Percentiles rank a stretch among this genome's conserved stretches.
These are phyloP conservation scores for Botrytis aclada DNA, from an alignment of 2,329 filamentous ascomycete species.

Conservation along the genomic window DNA sequence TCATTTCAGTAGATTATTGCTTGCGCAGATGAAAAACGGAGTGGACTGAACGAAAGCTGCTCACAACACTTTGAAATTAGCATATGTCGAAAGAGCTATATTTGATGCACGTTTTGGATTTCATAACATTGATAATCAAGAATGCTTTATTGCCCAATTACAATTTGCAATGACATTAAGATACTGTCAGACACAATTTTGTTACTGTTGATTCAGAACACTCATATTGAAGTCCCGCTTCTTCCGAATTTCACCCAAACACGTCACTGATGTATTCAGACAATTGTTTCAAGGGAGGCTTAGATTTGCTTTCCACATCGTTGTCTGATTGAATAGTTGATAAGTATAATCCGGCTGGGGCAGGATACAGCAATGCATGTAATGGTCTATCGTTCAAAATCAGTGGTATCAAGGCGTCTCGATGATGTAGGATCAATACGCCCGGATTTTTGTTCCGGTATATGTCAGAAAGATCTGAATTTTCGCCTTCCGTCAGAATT, in stretches of 20 bases:
- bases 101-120: background rate
- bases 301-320: background rate
- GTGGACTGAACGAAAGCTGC: background rate
- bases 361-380: conserved; percentile 7
- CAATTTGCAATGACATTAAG: background rate
- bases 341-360: background rate
- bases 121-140: background rate
- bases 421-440: background rate
- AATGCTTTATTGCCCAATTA: background rate
- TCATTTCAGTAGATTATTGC: rapidly evolving
- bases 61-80: background rate
- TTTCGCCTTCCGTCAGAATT: background rate
- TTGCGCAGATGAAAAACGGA: background rate
- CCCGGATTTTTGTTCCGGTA: background rate
- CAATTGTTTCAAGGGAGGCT: background rate
- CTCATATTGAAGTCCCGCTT: background rate
- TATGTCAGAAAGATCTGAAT: background rate
- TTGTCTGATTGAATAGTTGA: background rate
- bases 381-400: background rate
- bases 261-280: background rate
- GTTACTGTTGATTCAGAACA: background rate
- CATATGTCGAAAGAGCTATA: rapidly evolving
- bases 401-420: background rate
- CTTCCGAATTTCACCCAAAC: background rate
- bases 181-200: background rate